These are phyloP conservation scores for Styphnolobium japonicum DNA, from an alignment of 306 rosid genomes.

Conservation along the genomic window DNA sequence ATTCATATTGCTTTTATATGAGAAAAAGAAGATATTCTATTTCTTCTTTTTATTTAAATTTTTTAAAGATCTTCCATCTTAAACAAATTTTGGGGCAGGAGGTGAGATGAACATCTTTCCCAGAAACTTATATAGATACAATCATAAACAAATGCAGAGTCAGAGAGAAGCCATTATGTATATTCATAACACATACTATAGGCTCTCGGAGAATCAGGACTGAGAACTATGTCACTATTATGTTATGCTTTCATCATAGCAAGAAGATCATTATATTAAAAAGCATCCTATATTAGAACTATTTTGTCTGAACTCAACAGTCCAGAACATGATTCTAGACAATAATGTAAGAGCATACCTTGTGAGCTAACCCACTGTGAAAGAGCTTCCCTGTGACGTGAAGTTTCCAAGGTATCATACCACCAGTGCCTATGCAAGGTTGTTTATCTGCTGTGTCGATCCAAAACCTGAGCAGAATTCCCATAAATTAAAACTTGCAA, in stretches of 20 bases:
- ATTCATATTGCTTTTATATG: not conserved
- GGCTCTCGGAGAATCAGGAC: not conserved
- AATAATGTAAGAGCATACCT: conserved; percentile 41
- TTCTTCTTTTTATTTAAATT: not conserved
- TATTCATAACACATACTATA: not conserved
- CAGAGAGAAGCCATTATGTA: not conserved
- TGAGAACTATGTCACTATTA: not conserved
- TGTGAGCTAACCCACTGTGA: conserved; percentile 90
- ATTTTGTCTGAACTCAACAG: not conserved
- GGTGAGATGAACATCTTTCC: not conserved
- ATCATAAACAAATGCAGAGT: not conserved
- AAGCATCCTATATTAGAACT: not conserved
- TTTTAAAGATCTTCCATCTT: not conserved
- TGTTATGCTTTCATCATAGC: not conserved
- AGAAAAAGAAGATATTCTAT: not conserved
- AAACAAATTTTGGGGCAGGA: not conserved
- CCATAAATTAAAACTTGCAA: conserved; percentile 16
- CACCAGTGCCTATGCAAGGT: conserved; percentile 95
- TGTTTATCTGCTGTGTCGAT: conserved; percentile 92
- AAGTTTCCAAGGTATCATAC: conserved; percentile 91
- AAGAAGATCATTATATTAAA: not conserved
- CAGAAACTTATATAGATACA: not conserved
- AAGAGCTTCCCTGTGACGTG: conserved; percentile 79
- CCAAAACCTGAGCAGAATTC: conserved; percentile 64
- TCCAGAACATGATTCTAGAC: not conserved